Evolutionary conservation across 805 yeast species (phyloP).

Genomic region (Kazachstania taianensis): DNA sequence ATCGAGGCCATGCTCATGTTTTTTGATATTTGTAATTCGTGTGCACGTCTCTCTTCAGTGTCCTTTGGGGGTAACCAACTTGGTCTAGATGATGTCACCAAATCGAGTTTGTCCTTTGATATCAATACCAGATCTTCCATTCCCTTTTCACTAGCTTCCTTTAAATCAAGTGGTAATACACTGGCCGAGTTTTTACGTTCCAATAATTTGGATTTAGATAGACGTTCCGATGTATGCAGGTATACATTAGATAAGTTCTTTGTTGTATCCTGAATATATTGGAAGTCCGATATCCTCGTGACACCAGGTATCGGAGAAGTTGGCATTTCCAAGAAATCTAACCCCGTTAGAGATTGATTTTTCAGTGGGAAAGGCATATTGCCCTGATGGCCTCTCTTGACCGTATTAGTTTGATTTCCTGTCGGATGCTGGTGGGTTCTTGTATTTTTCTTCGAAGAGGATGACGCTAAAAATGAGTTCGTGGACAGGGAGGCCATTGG

Average conservation of each 20-base stretch:
- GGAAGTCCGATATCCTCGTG: constrained; percentile 20
- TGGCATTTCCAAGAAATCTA: constrained; percentile 30
- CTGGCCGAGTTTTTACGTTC: constrained; percentile 30
- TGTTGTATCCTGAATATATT: constrained; percentile 29
- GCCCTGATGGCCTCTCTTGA: neutral
- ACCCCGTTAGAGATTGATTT: constrained; percentile 1
- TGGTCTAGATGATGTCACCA: constrained; percentile 54
- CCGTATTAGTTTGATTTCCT: neutral
- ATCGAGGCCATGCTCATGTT: constrained; percentile 28
- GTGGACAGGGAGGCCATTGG: constrained; percentile 37
- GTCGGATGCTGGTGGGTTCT: neutral
- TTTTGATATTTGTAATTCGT: constrained; percentile 44
- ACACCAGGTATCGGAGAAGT: constrained; percentile 43
- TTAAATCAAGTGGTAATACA: constrained; percentile 31
- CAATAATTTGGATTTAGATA: constrained; percentile 30
- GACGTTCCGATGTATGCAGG: constrained; percentile 29
- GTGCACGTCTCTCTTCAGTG: constrained; percentile 40
- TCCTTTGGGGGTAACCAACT: constrained; percentile 63
- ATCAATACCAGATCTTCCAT: constrained; percentile 52
- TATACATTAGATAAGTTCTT: constrained; percentile 35
- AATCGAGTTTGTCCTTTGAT: constrained; percentile 48
- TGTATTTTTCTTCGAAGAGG: neutral
- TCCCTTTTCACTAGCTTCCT: constrained; percentile 31
- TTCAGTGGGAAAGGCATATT: neutral
- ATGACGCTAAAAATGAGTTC: constrained; percentile 17